Base-by-base conservation (phyloP, 768 basidiomycete genomes). In the Gyrodon lividus region DNA sequence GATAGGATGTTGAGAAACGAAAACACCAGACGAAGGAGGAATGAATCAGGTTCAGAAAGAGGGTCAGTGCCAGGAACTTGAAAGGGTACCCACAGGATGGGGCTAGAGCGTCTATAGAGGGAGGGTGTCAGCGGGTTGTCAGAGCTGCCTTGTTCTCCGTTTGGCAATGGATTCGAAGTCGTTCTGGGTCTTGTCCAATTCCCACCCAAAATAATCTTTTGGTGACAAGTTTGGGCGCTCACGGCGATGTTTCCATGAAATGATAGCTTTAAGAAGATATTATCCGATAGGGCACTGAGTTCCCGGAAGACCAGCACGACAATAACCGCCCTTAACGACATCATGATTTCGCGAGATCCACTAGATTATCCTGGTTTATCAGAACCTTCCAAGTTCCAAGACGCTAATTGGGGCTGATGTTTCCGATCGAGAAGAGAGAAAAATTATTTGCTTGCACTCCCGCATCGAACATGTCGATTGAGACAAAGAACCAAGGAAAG, bases 61-160 rank as follows among this genome's bases (percentile, higher is more conserved):
- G 23, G 13, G 26, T 12, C 19, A 16, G 34, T 6, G 39, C 19
- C 43, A 49, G 42, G 52, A 19, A n/a, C n/a, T n/a, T 38, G 22
- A 52, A 50, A 51, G 40, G 47, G 47, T 34, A 63, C 53, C n/a
- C 26, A 61, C 59, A 20, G 44, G 51, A 57, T 26, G 66, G 66
- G 57, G 60, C 49, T 67, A 60, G 64, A 62, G 68, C 61, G 68
- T 58, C 52, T 56, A 56, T 48, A 50, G n/a, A n/a, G n/a, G 19
- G 24, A 39, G 6, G 34, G 24, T 40, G 56, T 53, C 50, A 57
- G 56, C 52, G 51, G 57, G 57, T 55, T 40, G 60, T 42, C 55
- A 61, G 65, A 52, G 62, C 38, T 60, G 62, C 68, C 68, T 68
- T 68, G 69, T 68, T 56, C 67, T 68, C 64, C 54, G 55, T 70